Conservation (phyloP, 345 rosid genomes). For the Salix brachista region DNA sequence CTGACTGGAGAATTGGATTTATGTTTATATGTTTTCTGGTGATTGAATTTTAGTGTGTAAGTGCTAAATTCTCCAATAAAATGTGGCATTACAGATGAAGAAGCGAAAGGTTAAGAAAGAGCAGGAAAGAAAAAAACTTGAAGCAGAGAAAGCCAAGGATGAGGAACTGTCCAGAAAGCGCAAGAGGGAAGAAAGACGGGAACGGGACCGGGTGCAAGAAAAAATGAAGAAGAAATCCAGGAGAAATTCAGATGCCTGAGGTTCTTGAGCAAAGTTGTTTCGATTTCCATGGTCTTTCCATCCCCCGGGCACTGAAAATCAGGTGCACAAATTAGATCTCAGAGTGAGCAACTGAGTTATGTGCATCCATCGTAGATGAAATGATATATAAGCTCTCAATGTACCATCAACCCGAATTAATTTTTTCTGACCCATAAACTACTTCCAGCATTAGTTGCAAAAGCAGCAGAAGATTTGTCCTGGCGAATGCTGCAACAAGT, state of each 20-base stretch:
- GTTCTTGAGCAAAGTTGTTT: not conserved
- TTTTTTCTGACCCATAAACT: no score
- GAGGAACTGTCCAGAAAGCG: constrained; percentile 63
- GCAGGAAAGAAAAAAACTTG: constrained; percentile 49
- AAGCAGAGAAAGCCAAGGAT: constrained; percentile 63
- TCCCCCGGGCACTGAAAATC: not conserved
- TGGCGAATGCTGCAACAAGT: no score
- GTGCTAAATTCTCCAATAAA: not conserved
- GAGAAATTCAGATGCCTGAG: constrained; percentile 29
- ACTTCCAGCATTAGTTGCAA: not conserved
- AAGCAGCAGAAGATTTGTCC: not conserved
- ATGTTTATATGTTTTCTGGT: not conserved
- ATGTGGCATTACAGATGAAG: constrained; percentile 44
- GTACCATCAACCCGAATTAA: no score
- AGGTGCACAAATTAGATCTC: no score
- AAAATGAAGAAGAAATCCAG: constrained; percentile 53
- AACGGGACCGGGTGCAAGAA: constrained; percentile 63
- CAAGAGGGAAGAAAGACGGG: constrained; percentile 71
- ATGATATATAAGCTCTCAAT: no score
- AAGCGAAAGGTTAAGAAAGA: constrained; percentile 58
- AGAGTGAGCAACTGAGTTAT: no score
- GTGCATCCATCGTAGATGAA: no score
- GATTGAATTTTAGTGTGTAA: not conserved
- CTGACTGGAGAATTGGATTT: not conserved
- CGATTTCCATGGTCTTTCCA: not conserved